Base-by-base conservation (phyloP, 306 rosid species). In the Rosa persica region DNA sequence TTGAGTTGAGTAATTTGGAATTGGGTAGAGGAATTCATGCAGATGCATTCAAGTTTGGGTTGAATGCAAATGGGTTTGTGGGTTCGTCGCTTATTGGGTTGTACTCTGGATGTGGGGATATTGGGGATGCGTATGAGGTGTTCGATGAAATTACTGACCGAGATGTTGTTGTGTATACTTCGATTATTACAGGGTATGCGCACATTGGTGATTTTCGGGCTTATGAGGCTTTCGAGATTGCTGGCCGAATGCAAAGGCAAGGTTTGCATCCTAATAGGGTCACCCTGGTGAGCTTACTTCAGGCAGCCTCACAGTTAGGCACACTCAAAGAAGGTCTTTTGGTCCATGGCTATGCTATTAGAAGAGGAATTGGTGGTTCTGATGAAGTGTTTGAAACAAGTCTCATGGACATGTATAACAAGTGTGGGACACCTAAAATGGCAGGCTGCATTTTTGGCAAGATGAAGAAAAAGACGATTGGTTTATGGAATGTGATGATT, bases 341-440 rank as follows among this genome's bases (percentile, higher is more conserved):
- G 0, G 74, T 88, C 72, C 91, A 88, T 81, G 89, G 87, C 61
- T 88, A 76, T 77, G 83, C 88, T 42, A 51, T 83, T 73, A 88
- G 88, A 78, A 83, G 71, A 79, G 86, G 78, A 54, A 81, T 85
- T 76, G 89, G 86, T 65, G 16, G 75, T 54, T 79, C n/a, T 48
- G 89, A 88, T 74, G 91, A 85, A 74, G 72, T 85, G 44, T 85
- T 88, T 55, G 81, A 83, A 81, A 85, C 91, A 3, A 79, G 81
- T 84, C 87, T 88, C 15, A 40, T 88, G 76, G 89, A 77, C 78
- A 88, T 88, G 89, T 88, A 88, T 79, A 55, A 62, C 77, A 88
- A 88, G 65, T 88, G 91, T 54, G 85, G 81, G 43, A 66, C 75
- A 42, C 67, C 82, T 70, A 62, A 40, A 73, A 83, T 43, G 46